These are phyloP conservation scores for Cyclotella sp. DNA, from an alignment of 108 stramenopile species.

Conservation along the genomic window DNA sequence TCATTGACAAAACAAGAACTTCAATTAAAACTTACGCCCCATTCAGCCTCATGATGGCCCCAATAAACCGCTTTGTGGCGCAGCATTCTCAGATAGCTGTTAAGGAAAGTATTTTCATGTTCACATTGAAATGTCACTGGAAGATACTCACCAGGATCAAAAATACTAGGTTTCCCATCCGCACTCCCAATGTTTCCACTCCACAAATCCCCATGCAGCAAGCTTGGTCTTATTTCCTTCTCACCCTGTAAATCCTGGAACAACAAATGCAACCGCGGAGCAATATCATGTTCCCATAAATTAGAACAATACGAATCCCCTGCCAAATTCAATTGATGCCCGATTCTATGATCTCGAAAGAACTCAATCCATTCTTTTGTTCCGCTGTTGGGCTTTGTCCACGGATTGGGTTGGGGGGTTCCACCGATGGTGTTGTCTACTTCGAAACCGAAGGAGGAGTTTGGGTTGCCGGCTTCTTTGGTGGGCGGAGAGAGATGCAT, in stretches of 20 bases:
- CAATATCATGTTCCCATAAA: conserved; percentile 45
- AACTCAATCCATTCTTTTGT: conserved; percentile 59
- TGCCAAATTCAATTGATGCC: conserved; percentile 54
- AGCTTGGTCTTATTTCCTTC: conserved; percentile 52
- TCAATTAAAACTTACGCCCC: conserved; percentile 46
- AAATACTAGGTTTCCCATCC: conserved; percentile 56
- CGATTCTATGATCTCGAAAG: conserved; percentile 49
- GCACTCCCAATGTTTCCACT: conserved; percentile 62
- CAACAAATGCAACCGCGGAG: conserved; percentile 47
- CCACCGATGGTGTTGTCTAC: conserved; percentile 69
- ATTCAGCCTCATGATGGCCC: conserved; percentile 63
- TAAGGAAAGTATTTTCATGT: conserved; percentile 30
- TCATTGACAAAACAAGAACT: neutral
- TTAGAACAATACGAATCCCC: conserved; percentile 55
- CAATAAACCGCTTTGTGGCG: conserved; percentile 43
- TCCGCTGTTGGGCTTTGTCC: conserved; percentile 55
- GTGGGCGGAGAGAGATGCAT: conserved; percentile 61
- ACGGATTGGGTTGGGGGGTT: conserved; percentile 62
- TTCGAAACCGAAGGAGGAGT: conserved; percentile 56
- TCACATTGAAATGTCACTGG: too few species aligned
- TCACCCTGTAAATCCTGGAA: conserved; percentile 50
- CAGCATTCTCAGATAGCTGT: neutral
- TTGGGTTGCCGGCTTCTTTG: conserved; percentile 44
- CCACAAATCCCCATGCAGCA: conserved; percentile 70
- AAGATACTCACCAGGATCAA: conserved; percentile 45